phyloP scores from a whole-genome alignment of 768 basidiomycete species.

The Auriscalpium microsporum region DNA sequence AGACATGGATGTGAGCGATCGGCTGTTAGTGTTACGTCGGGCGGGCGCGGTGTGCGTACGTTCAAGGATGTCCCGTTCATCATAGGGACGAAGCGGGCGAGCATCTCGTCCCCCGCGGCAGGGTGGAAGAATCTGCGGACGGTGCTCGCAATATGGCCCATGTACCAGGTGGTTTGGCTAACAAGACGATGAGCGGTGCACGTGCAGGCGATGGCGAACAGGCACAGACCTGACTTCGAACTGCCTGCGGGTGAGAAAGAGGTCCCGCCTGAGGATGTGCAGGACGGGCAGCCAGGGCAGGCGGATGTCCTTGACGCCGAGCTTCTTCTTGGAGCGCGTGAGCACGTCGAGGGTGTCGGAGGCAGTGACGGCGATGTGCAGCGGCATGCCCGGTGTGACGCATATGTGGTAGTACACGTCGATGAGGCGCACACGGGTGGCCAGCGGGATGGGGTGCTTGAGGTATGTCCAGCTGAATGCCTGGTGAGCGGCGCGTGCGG shows the following conservation, averaged over 20 bases:
- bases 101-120: conserved; percentile 78
- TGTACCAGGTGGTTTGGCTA: conserved; percentile 70
- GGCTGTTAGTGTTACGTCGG: not conserved
- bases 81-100: conserved; percentile 73
- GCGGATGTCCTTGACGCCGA: conserved; percentile 69
- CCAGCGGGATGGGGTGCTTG: conserved; percentile 81
- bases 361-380: conserved; percentile 56
- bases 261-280: conserved; percentile 57
- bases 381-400: conserved; percentile 69
- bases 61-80: conserved; percentile 69
- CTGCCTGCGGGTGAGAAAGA: conserved; percentile 70
- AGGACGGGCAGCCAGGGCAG: conserved; percentile 79
- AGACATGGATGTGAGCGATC: conserved; percentile 1
- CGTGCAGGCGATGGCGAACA: not conserved
- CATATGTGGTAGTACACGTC: conserved; percentile 74
- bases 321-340: conserved; percentile 62
- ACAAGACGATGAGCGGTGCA: not conserved
- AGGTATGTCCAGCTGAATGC: conserved; percentile 63
- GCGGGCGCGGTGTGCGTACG: conserved; percentile 33
- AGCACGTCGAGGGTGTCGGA: conserved; percentile 54
- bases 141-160: conserved; percentile 62
- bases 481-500: conserved; percentile 13
- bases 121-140: conserved; percentile 84
- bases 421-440: conserved; percentile 62
- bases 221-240: conserved; percentile 66